Evolutionary conservation across 2,329 filamentous ascomycete species (phyloP).

Genomic region (Neocatenulostroma microsporum): DNA sequence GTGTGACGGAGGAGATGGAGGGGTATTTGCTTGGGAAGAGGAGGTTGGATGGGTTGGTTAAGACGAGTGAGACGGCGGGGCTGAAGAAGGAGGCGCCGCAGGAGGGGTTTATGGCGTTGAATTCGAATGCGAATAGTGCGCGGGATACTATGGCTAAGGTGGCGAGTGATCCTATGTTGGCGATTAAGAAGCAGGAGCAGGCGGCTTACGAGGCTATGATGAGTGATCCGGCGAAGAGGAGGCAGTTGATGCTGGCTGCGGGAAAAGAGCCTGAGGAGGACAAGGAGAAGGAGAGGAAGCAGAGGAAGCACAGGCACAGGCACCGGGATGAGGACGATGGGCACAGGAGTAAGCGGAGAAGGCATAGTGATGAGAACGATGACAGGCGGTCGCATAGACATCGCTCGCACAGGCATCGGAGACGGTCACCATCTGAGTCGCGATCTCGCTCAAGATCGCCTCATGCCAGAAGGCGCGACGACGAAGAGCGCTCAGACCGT

Average conservation of each 20-base stretch:
- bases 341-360: slow-evolving; percentile 27
- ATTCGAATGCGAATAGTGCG: slow-evolving; percentile 57
- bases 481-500: slow-evolving; percentile 17
- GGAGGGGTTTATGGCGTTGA: slow-evolving; percentile 49
- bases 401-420: slow-evolving; percentile 21
- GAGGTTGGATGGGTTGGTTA: slow-evolving; percentile 77
- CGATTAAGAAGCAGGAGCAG: slow-evolving; percentile 81
- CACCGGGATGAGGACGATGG: slow-evolving; percentile 22
- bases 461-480: slow-evolving; percentile 5
- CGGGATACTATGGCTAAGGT: slow-evolving; percentile 81
- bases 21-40: slow-evolving; percentile 88
- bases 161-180: slow-evolving; percentile 79
- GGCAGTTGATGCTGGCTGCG: slow-evolving; percentile 53
- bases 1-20: slow-evolving; percentile 73
- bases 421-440: slow-evolving; percentile 17
- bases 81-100: slow-evolving; percentile 59
- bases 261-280: slow-evolving; percentile 25
- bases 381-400: slow-evolving; percentile 25
- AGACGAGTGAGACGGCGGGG: slow-evolving; percentile 72
- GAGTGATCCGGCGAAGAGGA: slow-evolving; percentile 63
- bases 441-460: slow-evolving; percentile 16
- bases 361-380: slow-evolving; percentile 29
- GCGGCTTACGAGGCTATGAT: slow-evolving; percentile 54
- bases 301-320: slow-evolving; percentile 21
- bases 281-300: slow-evolving; percentile 21